Evolutionary conservation across 176 grass and related monocot species (phyloP).

Genomic region (Raddia distichophylla): DNA sequence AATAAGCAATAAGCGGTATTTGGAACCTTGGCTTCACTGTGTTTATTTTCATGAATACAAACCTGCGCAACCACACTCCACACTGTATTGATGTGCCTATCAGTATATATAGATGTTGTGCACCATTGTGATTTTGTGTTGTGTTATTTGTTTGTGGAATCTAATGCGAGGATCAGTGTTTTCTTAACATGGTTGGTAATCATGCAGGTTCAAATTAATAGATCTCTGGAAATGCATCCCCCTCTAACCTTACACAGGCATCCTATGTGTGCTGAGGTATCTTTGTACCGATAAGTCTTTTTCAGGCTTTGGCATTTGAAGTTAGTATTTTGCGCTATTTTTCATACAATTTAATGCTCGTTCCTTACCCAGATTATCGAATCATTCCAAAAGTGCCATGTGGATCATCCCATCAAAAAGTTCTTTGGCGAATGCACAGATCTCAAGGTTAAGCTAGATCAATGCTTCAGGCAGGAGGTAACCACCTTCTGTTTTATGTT

Average conservation of each 20-base stretch:
- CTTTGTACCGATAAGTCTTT: not conserved
- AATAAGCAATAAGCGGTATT: no score
- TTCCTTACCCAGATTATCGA: slow-evolving; percentile 68
- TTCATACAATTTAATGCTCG: not conserved
- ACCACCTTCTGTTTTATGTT: not conserved
- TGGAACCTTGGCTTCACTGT: not conserved
- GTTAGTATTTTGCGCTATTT: not conserved
- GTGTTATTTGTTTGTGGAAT: not conserved
- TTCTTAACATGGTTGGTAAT: not conserved
- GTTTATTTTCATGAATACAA: not conserved
- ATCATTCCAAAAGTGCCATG: slow-evolving; percentile 86
- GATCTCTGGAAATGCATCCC: slow-evolving; percentile 69
- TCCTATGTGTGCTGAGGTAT: slow-evolving; percentile 93
- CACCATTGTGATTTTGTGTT: not conserved
- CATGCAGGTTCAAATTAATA: slow-evolving; percentile 22
- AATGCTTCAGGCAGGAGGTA: slow-evolving; percentile 83
- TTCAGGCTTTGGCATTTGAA: slow-evolving; percentile 19
- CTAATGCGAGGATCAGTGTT: not conserved
- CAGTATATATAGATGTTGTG: not conserved
- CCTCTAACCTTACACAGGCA: slow-evolving; percentile 78
- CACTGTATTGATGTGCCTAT: not conserved
- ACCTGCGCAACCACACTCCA: no score
- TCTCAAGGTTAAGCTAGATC: slow-evolving; percentile 91
- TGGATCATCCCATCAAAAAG: slow-evolving; percentile 75
- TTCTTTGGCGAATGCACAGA: slow-evolving; percentile 95